Conservation (phyloP, 768 basidiomycete genomes). For the Russula virescens region DNA sequence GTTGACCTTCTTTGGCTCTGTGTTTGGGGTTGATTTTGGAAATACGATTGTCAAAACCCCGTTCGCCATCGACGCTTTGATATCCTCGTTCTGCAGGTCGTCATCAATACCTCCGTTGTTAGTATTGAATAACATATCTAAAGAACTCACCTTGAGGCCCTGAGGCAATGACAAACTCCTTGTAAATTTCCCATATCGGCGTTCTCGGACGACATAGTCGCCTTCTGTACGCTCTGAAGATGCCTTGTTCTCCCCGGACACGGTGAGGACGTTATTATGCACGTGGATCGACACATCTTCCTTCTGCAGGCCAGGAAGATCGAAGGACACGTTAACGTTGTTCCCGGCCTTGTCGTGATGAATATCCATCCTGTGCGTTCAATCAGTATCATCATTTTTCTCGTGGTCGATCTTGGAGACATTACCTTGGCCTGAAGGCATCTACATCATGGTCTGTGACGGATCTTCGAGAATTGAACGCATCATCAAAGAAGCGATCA, state of each 20-base stretch:
- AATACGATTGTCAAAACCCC: constrained; percentile 45
- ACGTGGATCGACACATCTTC: constrained; percentile 48
- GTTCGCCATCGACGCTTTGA: constrained; percentile 42
- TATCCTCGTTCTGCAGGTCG: constrained; percentile 28
- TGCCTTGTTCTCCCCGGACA: constrained; percentile 43
- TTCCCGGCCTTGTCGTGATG: constrained; percentile 44
- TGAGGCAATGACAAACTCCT: constrained; percentile 27
- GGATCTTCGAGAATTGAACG: neutral
- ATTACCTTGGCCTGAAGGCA: constrained; percentile 4
- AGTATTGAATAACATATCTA: no score
- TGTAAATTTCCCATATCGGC: constrained; percentile 28
- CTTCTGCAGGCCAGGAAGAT: constrained; percentile 48
- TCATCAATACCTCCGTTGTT: no score
- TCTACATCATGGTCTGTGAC: neutral
- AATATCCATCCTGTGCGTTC: constrained; percentile 40
- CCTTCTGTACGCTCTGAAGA: constrained; percentile 33
- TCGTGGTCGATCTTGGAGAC: neutral
- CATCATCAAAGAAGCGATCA: constrained; percentile 9
- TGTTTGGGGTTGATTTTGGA: constrained; percentile 40
- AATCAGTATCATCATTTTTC: neutral
- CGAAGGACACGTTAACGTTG: constrained; percentile 47
- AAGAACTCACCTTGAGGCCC: constrained; percentile 27
- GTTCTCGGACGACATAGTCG: constrained; percentile 33
- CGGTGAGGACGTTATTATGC: constrained; percentile 41
- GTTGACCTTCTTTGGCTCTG: constrained; percentile 40